Conservation (phyloP, 2,329 filamentous ascomycete genomes). For the Cercospora citrullina region DNA sequence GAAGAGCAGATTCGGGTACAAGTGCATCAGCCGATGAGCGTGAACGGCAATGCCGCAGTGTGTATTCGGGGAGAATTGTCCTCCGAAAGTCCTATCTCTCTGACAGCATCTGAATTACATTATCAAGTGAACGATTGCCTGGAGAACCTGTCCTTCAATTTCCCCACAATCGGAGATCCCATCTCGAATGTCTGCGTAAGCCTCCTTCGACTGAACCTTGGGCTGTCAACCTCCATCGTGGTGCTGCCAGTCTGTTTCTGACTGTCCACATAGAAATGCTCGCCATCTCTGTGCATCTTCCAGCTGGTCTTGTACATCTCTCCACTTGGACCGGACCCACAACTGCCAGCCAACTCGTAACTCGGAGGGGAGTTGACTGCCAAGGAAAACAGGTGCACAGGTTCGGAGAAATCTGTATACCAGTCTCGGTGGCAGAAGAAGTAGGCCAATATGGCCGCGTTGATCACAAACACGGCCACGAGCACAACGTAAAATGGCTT, state of each 20-base stretch:
- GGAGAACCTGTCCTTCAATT: conserved; percentile 18
- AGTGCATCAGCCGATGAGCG: neutral
- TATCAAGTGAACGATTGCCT: neutral
- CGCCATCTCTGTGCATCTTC: conserved; percentile 42
- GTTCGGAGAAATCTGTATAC: conserved; percentile 77
- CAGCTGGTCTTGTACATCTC: conserved; percentile 51
- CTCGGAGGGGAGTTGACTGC: conserved; percentile 61
- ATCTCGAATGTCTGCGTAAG: conserved; percentile 37
- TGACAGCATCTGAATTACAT: neutral
- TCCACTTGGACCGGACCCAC: conserved; percentile 57
- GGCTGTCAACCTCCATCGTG: conserved; percentile 20
- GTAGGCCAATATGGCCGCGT: conserved; percentile 65
- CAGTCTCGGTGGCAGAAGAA: conserved; percentile 60
- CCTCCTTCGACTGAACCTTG: conserved; percentile 28
- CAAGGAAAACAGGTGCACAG: conserved; percentile 47
- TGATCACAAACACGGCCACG: conserved; percentile 64
- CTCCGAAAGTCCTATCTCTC: neutral
- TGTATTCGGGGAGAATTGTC: neutral
- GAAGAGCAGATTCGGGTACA: neutral
- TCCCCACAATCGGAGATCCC: conserved; percentile 37
- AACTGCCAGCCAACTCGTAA: conserved; percentile 54
- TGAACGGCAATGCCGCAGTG: neutral
- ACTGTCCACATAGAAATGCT: conserved; percentile 57
- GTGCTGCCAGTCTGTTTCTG: conserved; percentile 32
- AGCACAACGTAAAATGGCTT: conserved; percentile 68